Base-by-base conservation (phyloP, 2,329 filamentous ascomycete species). In the Aspergillus caelatus region DNA sequence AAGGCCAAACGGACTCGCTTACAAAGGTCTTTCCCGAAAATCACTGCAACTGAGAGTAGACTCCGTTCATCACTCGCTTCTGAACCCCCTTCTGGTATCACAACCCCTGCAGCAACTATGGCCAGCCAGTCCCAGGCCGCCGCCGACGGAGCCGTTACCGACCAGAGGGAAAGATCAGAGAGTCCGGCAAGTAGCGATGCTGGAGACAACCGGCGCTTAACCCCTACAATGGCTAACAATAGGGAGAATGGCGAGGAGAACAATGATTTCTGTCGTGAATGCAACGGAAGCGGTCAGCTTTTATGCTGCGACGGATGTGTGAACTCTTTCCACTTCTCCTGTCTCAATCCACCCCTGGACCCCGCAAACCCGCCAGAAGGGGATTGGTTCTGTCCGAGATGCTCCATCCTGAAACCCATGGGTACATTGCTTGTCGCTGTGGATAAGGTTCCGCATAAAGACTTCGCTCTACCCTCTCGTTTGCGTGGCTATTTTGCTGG, bases 251-350 rank as follows among this genome's bases (percentile, higher is more conserved):
- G 66, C 8, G 59, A 68, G 70, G 90, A 97, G 66, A 96, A 96
- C 77, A 92, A 95, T 77, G 94, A 98, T 77, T 90, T 91, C 74
- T 99, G 94, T 81, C 90, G 90, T 65, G 88, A 93, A 53, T 99
- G 95, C 80, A 88, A 90, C 72, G 91, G 91, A 67, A 91, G 88
- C 69, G 94, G 94, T 62, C 88, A 93, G 70, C 86, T 99, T 67
- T 85, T 98, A 68, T 97, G 94, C 80, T 99, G 95, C 78, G 95
- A 98, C 80, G 92, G 91, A 66, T 99, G 95, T 80, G 87, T 90
- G 65, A 88, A 92, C 69, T 92, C 94, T 7, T 97, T 96, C 79
- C 95, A 98, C 79, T 93, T 95, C 75, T 85, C 87, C 64, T 98
- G 95, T 77, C 88, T 95, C 69, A 91, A 96, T 77, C 93, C 94